Conservation (phyloP, 305 asterid species). For the Fraxinus albicans region DNA sequence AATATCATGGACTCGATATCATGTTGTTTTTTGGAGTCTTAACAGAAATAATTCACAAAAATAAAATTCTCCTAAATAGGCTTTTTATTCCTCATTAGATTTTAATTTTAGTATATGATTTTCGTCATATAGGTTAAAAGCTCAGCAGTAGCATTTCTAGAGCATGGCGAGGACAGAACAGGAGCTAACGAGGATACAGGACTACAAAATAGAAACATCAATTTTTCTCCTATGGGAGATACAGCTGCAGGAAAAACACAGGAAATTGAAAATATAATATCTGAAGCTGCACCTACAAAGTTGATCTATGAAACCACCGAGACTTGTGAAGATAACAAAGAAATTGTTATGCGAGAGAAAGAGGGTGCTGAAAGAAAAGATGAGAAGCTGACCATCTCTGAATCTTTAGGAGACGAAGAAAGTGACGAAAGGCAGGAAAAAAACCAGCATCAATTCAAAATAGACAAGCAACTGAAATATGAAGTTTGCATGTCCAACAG, state of each 20-base stretch:
- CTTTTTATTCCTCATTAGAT: slow-evolving; percentile 5
- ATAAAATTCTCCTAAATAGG: neutral
- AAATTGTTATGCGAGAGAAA: slow-evolving; percentile 12
- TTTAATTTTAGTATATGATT: slow-evolving; percentile 5
- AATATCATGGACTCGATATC: neutral
- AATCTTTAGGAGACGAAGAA: slow-evolving; percentile 25
- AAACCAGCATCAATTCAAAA: neutral
- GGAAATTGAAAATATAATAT: slow-evolving; percentile 15
- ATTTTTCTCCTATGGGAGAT: slow-evolving; percentile 7
- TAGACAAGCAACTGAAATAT: slow-evolving; percentile 9
- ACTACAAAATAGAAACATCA: slow-evolving; percentile 16
- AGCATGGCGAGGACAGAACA: slow-evolving; percentile 24
- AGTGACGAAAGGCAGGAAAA: slow-evolving; percentile 25
- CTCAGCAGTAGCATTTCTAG: slow-evolving; percentile 20
- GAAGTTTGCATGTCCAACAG: slow-evolving; percentile 27
- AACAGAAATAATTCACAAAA: neutral
- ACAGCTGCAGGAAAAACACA: slow-evolving; percentile 19
- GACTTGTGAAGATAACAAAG: slow-evolving; percentile 23
- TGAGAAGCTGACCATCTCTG: slow-evolving; percentile 20
- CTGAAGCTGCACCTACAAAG: slow-evolving; percentile 17
- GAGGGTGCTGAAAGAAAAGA: slow-evolving; percentile 13
- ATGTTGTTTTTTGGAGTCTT: neutral
- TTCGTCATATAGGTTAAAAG: slow-evolving; percentile 24
- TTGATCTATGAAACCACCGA: slow-evolving; percentile 9
- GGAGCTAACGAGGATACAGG: slow-evolving; percentile 25